Evolutionary conservation across 495 filamentous ascomycete species (phyloP), one percentile per base, ranked within the genome.

Genomic region (Penicillium manginii): DNA sequence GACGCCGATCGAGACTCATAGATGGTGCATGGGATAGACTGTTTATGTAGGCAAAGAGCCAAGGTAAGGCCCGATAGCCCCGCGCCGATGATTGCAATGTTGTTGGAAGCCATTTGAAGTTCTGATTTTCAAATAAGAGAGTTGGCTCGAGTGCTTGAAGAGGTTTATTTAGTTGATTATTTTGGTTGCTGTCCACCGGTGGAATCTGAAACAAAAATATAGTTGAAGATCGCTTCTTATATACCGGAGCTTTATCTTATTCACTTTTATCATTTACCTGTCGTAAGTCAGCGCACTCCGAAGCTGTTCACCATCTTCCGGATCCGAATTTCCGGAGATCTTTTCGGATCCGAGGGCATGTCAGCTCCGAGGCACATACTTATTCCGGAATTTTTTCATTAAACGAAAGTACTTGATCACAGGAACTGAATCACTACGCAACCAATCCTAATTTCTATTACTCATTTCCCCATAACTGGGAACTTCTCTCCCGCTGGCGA

Each of bases 61-160:
- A 81, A 59, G 7, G 71, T 62, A 3, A 84, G 73, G 11, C 83
- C 83, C 4, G 76, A 78, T 2, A 81, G 69, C 10, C 78, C 78
- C 4, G 78, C 77, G 2, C 78, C 78, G 49, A 82, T 74, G 22
- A 82, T 79, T 54, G 76, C 76, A 48, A 81, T 54, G 32, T 70
- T 40, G 35, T 50, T 59, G 37, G 64, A 55, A n/a, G 55, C 40
- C 62, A 66, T 65, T 22, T 54, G 35, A n/a, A 11, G 11, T 11
- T 33, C 35, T 12, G 35, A 37, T 12, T 37, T 0, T 14, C 15
- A 12, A 11, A 37, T 33, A 33, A 33, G 11, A 37, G 23, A 29
- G 26, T 29, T 29, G 26, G 9, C 9, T 8, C 6, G 9, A 29
- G 26, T 1, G 6, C 26, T 5, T 29, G 26, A 14, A 14, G 35